Percentiles rank a stretch among this genome's conserved stretches.
Evolutionary conservation across 495 filamentous ascomycete genomes (phyloP).

Genomic region (Tuber aestivum): DNA sequence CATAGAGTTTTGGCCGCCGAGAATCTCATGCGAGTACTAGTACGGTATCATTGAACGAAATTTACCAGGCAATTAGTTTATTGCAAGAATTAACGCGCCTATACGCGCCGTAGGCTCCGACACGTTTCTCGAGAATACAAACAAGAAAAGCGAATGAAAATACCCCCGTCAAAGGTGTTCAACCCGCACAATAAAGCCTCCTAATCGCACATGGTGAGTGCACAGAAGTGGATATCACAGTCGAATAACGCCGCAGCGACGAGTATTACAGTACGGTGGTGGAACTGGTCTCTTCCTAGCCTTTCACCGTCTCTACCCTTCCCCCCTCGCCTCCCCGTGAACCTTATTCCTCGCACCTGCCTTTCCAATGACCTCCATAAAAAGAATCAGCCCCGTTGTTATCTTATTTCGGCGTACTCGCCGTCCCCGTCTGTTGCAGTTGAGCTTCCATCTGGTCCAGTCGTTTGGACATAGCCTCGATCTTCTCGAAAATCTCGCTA

Average conservation of each 20-base stretch:
- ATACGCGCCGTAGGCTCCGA: not conserved
- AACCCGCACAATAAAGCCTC: not conserved
- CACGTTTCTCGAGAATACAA: not conserved
- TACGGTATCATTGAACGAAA: not conserved
- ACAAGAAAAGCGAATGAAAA: not conserved
- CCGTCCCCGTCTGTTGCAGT: conserved; percentile 46
- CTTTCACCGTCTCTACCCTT: not conserved
- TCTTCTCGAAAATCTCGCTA: conserved; percentile 71
- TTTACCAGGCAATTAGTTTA: not conserved
- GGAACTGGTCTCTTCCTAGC: not conserved
- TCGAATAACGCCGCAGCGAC: not conserved
- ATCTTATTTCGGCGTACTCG: conserved; percentile 24
- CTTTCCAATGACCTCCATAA: not conserved
- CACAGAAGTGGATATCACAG: not conserved
- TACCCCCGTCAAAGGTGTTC: not conserved
- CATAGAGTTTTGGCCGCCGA: too few relatives aligned
- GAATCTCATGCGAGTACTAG: too few relatives aligned
- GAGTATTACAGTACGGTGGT: not conserved
- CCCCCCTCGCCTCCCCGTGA: not conserved
- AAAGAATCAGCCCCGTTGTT: not conserved
- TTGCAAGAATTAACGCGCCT: not conserved
- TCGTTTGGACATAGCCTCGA: conserved; percentile 92
- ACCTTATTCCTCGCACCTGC: not conserved
- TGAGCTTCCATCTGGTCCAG: conserved; percentile 81
- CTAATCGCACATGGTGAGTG: not conserved